Evolutionary conservation across 257 asterid species (phyloP), one percentile per base, ranked within the genome.

Genomic region (Solanum neorickii): DNA sequence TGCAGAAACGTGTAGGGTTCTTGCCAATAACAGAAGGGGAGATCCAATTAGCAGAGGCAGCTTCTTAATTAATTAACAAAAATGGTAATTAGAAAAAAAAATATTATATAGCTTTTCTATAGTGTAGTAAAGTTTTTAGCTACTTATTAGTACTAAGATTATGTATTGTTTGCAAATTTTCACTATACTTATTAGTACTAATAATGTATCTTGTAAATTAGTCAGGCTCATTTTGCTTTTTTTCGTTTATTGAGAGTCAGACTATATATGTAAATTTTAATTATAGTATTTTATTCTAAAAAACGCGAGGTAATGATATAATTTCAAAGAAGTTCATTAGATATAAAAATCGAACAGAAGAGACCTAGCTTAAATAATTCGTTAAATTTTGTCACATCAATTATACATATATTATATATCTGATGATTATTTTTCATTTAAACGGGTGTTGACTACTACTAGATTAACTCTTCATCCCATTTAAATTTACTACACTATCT

Each of bases 1-100:
- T 94, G 94, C 98, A 96, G 99, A 96, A 90, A 84, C 93, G 94
- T 86, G 98, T 96, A 78, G 98, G 97, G 75, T 96, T 96, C 90
- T 46, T 91, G 93, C 97, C 99, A 5, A 83, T 94, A 23, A 90
- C 47, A 13, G 97, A 94, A 89, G 94, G 94, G 80, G 98, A 96
- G 89, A 94, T 94, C 73, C 98, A 94, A 27, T 90, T 92, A 47
- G 95, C 94, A 3, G 91, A 91, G 73, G 91, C 7, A 1, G 62
- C 94, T 46, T 91, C 92, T 42, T 93, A 89, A 23, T 25, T 60
- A 60, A 0, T 62, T 23, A 9, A 23, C 0, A 62, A 27, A 35
- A 16, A 18, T n/a, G 10, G 72, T n/a, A 11, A 75, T 6, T 20
- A n/a, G 47, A 9, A 15, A 8, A 12, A 62, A 25, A 27, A 33